Conservation (phyloP, 2,329 filamentous ascomycete species). For the Talaromyces sp. region DNA sequence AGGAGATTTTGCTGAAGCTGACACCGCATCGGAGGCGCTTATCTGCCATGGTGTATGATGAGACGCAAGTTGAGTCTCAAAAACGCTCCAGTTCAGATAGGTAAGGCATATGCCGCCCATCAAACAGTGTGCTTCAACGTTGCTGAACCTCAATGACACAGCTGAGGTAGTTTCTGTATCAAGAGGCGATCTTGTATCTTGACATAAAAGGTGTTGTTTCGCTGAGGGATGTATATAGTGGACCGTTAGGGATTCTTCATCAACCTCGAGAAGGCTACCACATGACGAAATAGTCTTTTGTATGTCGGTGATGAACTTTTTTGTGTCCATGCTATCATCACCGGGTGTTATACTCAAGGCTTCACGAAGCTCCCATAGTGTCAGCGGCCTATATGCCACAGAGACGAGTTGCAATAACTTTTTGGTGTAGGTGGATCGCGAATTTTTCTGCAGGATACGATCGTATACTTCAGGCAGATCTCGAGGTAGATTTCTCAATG, state of each 20-base stretch:
- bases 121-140: not conserved
- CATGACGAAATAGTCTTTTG: not conserved
- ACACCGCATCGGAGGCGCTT: not conserved
- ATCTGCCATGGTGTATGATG: not conserved
- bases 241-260: conserved; percentile 9
- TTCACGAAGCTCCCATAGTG: not conserved
- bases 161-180: too few relatives aligned
- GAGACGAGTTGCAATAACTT: not conserved
- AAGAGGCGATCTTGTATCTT: too few relatives aligned
- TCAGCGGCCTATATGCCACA: not conserved
- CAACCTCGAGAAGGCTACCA: conserved; percentile 5
- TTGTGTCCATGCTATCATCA: not conserved
- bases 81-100: conserved; percentile 5
- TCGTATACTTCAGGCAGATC: conserved; percentile 1
- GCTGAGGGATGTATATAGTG: conserved; percentile 10
- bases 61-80: conserved; percentile 5
- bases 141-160: not conserved
- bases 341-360: not conserved
- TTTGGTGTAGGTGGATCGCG: not conserved
- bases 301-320: not conserved
- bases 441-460: not conserved
- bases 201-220: conserved; percentile 2
- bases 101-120: conserved; percentile 7
- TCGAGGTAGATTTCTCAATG: not conserved
- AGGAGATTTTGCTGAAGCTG: not conserved